Percentiles rank a stretch among this genome's conserved stretches.
Conservation (phyloP, 768 basidiomycete genomes). For the Xerocomellus dryophilus region DNA sequence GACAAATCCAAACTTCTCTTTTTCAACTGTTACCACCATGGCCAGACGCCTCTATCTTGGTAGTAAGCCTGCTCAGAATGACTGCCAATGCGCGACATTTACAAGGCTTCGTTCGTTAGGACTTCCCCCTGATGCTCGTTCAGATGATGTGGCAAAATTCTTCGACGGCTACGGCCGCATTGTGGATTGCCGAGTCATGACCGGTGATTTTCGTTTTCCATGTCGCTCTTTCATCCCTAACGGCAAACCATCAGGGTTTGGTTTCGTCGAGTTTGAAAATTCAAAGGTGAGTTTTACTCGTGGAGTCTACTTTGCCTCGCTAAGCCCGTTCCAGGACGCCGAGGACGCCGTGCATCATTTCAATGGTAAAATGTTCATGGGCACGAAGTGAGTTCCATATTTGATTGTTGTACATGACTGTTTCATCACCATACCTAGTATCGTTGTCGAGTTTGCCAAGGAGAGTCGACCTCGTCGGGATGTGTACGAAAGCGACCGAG, state of each 20-base stretch:
- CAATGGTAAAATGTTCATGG: constrained; percentile 89
- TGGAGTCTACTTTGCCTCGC: constrained; percentile 1
- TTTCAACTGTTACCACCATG: constrained; percentile 49
- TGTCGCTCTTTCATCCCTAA: constrained; percentile 9
- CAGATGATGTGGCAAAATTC: constrained; percentile 81
- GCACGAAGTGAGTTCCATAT: constrained; percentile 49
- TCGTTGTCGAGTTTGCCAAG: constrained; percentile 95
- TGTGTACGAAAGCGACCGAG: constrained; percentile 55
- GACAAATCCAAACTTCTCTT: constrained; percentile 25
- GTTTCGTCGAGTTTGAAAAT: constrained; percentile 95
- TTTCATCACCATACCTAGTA: constrained; percentile 43
- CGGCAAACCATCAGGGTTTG: constrained; percentile 62
- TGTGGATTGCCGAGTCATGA: constrained; percentile 92
- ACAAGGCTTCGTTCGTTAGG: constrained; percentile 40
- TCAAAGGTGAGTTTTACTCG: constrained; percentile 48
- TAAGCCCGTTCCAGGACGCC: constrained; percentile 63
- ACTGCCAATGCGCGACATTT: constrained; percentile 4
- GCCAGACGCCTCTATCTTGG: constrained; percentile 84
- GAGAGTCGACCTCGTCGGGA: constrained; percentile 86
- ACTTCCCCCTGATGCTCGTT: constrained; percentile 78
- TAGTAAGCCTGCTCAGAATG: constrained; percentile 45
- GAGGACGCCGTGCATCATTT: constrained; percentile 88
- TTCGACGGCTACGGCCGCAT: constrained; percentile 90
- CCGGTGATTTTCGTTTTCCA: constrained; percentile 52
- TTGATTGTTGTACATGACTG: background rate